These are phyloP conservation scores for Bruguiera sexangula DNA, from an alignment of 345 rosid species.

Conservation along the genomic window DNA sequence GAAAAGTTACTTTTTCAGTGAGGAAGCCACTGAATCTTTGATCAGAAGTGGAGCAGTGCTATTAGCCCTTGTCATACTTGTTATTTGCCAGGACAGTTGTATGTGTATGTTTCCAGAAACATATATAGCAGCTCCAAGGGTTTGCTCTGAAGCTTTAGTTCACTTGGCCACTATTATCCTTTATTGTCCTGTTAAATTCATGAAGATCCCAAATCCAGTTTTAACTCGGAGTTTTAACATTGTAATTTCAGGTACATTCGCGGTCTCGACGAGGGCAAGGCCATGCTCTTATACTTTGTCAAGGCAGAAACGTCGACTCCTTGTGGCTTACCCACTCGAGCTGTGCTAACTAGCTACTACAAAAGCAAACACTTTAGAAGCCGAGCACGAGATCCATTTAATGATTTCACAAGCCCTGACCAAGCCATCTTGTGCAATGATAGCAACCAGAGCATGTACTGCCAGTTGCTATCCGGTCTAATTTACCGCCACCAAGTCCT, in stretches of 20 bases:
- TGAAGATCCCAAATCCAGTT: not conserved
- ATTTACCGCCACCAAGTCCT: slow-evolving; percentile 49
- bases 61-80: not conserved
- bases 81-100: no score
- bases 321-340: slow-evolving; percentile 55
- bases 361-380: slow-evolving; percentile 63
- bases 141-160: not conserved
- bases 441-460: slow-evolving; percentile 66
- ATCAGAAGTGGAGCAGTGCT: not conserved
- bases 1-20: not conserved
- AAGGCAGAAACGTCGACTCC: slow-evolving; percentile 64
- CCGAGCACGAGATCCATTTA: slow-evolving; percentile 44
- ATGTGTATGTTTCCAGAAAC: not conserved
- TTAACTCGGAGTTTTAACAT: slow-evolving; percentile 5
- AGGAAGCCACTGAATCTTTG: not conserved
- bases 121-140: not conserved
- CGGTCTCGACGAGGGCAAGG: slow-evolving; percentile 66
- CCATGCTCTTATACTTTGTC: slow-evolving; percentile 59
- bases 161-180: not conserved
- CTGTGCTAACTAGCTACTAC: slow-evolving; percentile 71
- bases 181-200: not conserved
- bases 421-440: slow-evolving; percentile 56
- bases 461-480: slow-evolving; percentile 62
- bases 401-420: slow-evolving; percentile 56
- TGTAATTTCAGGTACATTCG: slow-evolving; percentile 37